Evolutionary conservation across 805 yeast species (phyloP), one percentile per base, ranked within the genome.

Genomic region (Myxozyma udenii): DNA sequence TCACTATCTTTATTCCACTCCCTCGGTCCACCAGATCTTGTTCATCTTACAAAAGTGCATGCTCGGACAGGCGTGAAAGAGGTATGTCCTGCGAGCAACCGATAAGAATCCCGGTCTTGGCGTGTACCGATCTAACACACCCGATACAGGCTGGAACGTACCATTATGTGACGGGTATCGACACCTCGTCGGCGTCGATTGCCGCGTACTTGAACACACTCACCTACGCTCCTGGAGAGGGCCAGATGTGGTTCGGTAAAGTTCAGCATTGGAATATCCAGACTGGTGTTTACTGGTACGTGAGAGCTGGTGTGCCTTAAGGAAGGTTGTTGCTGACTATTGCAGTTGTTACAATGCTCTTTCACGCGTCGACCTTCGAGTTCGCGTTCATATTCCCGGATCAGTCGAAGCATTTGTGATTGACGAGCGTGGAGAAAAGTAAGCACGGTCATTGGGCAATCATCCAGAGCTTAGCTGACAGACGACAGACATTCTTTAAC

Each of bases 11-110:
- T 72, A 6, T 76, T 75, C 54, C 67, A 65, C 47, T 82, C 81
- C n/a, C 63, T 84, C 21, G 95, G 95, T 0, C 87, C 89, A 1
- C 84, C 89, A 2, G 95, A 86, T 67, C 70, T 85, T 51, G 80
- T 83, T 2, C 85, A 76, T 59, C 59, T 78, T 25, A 65, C 76
- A 25, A 74, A 69, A 50, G 53, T 48, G 6, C 70, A 70, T 50
- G 75, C 77, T 41, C 72, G 71, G 50, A 68, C 73, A 41, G 66
- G 71, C 18, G 69, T 67, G 4, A 73, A 75, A 48, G 84, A 80
- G 51, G 68, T 71, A 12, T 80, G 84, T 23, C 2, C 6, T 21
- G 2, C 4, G 7, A 22, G n/a, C 22, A 42, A 12, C 16, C 2
- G 12, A 18, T 35, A 9, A 35, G 7, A 3, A 35, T n/a, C 19